Evolutionary conservation across 345 rosid species (phyloP), one percentile per base, ranked within the genome.

Genomic region (Leavenworthia alabamica): DNA sequence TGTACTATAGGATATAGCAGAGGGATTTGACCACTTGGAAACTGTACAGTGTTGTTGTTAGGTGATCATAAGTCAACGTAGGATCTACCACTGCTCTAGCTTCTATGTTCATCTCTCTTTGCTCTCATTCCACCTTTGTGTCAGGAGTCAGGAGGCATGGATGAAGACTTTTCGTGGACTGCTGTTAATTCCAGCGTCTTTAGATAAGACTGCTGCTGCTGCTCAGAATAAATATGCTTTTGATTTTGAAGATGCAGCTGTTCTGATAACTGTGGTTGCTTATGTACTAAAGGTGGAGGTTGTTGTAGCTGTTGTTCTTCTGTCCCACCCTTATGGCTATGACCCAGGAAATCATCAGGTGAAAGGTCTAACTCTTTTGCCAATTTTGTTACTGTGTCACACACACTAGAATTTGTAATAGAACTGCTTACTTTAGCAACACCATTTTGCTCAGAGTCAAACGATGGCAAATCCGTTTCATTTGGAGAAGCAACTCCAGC

Each of bases 21-120:
- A 44, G 31, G 17, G 27, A 43, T 60, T 37, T 19, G 41, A 35
- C 20, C 3, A 43, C 37, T 35, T 35, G 37, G 41, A 83, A 89
- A 95, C 98, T 89, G 95, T 86, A 85, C 90, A 86, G 60, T 59
- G 80, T 78, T 79, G 78, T 73, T 51, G 60, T 63, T 77, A 78
- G 78, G 89, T 79, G 73, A 73, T 77, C 79, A 66, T 75, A 72
- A 70, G 72, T 41, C 78, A 72, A 70, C 46, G 80, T 80, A 76
- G 79, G 71, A 62, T 50, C 68, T 37, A 49, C 79, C 63, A 68
- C 75, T 70, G 80, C 74, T 67, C 62, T 56, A 60, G 72, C 73
- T 68, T 78, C 44, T 42, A 71, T 61, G 54, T 48, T 66, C 68
- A 63, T 74, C 71, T 79, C 33, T 26, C 8, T 14, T 64, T 0